Evolutionary conservation across 176 grass and related monocot genomes (phyloP).

Genomic region (Saccharum spontaneum): DNA sequence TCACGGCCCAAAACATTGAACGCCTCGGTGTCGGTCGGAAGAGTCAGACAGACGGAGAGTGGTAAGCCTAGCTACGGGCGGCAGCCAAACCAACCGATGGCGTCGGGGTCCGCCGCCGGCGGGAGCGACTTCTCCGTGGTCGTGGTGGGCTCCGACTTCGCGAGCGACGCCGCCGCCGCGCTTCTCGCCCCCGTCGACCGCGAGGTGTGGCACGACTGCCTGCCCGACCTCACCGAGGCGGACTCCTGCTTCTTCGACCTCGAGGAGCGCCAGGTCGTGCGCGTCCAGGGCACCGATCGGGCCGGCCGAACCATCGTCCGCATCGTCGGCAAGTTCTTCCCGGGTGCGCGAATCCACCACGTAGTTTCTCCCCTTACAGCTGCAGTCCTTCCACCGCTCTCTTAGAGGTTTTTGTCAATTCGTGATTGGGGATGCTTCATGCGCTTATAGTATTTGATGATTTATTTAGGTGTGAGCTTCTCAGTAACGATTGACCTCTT

Average conservation of each 20-base stretch:
- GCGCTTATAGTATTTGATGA: neutral
- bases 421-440: neutral
- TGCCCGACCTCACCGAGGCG: slow-evolving; percentile 31
- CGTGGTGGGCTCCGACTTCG: slow-evolving; percentile 78
- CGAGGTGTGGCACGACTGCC: slow-evolving; percentile 86
- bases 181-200: slow-evolving; percentile 50
- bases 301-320: slow-evolving; percentile 62
- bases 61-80: no score
- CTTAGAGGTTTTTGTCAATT: neutral
- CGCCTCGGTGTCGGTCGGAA: neutral
- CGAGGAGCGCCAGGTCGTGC: slow-evolving; percentile 80
- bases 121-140: slow-evolving; percentile 66
- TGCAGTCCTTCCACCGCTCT: no score
- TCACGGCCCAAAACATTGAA: neutral
- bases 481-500: neutral
- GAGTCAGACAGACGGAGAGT: neutral
- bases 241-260: slow-evolving; percentile 79
- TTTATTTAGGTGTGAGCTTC: neutral
- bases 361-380: no score
- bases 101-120: slow-evolving; percentile 23
- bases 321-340: slow-evolving; percentile 87
- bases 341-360: slow-evolving; percentile 35
- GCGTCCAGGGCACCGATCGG: slow-evolving; percentile 61
- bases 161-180: slow-evolving; percentile 49
- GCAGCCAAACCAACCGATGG: neutral